Percentiles rank a stretch among this genome's conserved stretches.
phyloP scores from a whole-genome alignment of 1,284 basidiomycete genomes.

The Cryptococcus sp. region DNA sequence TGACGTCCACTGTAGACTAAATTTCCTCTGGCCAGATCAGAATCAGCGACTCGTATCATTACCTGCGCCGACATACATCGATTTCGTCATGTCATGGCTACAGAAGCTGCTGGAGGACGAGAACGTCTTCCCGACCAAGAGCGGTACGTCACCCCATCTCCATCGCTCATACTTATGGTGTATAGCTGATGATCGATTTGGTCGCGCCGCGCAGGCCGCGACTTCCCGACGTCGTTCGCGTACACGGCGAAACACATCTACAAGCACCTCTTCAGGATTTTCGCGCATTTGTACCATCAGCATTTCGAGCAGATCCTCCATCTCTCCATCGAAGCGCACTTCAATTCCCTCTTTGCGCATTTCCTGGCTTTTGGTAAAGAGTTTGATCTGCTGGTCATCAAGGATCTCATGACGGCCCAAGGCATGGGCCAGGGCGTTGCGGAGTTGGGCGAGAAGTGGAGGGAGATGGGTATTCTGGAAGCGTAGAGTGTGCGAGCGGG shows the following conservation, averaged over 20 bases:
- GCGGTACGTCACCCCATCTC: constrained; percentile 62
- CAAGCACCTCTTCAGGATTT: constrained; percentile 92
- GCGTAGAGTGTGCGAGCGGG: constrained; percentile 15
- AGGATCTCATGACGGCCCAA: constrained; percentile 61
- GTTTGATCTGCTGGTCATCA: constrained; percentile 88
- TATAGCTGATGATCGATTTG: background rate
- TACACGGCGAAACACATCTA: constrained; percentile 95
- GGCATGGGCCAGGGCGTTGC: constrained; percentile 62
- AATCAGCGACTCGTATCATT: constrained; percentile 91
- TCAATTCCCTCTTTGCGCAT: constrained; percentile 97
- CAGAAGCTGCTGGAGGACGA: constrained; percentile 94
- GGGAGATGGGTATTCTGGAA: constrained; percentile 73
- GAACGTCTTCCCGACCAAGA: constrained; percentile 90
- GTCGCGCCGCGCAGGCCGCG: constrained; percentile 3
- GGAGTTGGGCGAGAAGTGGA: constrained; percentile 86
- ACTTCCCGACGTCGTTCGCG: constrained; percentile 82
- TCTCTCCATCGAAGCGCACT: constrained; percentile 91
- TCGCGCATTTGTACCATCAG: constrained; percentile 96
- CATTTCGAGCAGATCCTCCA: constrained; percentile 91
- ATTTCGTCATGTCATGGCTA: constrained; percentile 99
- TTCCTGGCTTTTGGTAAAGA: constrained; percentile 82
- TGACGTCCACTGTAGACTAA: constrained; percentile 63
- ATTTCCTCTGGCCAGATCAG: constrained; percentile 97
- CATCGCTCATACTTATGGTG: background rate
- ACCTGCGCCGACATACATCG: constrained; percentile 94